Base-by-base conservation (phyloP, 2,329 filamentous ascomycete species). In the Ophiostoma angusticollis region DNA sequence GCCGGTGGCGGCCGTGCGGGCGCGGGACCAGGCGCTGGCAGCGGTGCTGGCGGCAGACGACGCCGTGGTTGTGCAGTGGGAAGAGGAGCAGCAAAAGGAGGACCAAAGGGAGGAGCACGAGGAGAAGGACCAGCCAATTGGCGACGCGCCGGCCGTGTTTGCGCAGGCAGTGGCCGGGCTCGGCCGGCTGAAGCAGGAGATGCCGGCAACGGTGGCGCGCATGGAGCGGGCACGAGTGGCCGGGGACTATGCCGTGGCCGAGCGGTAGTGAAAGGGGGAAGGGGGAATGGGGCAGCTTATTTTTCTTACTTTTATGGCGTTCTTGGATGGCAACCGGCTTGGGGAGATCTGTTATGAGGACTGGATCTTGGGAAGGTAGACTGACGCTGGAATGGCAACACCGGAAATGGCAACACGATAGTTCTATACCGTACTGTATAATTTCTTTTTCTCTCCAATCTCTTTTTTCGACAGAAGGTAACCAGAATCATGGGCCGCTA, bases 221-320 rank as follows among this genome's bases (percentile, higher is more conserved):
- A 78, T 78, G 69, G 74, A 79, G 61, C 64, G 74, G 55, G 75
- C 76, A 41, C 62, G 70, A 45, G 65, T 70, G 13, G 75, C 73
- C 17, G 71, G 68, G 13, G 64, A 71, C 47, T 77, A 77, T 53
- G 70, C 73, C 7, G 60, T 70, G 35, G 60, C 60, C n/a, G 60
- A 62, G 49, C 37, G 43, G 32, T 50, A 37, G 14, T 29, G 14
- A n/a, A n/a, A n/a, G n/a, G n/a, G n/a, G n/a, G n/a, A n/a, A n/a
- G n/a, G n/a, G n/a, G n/a, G n/a, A n/a, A n/a, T n/a, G n/a, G n/a
- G n/a, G n/a, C n/a, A n/a, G n/a, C n/a, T n/a, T n/a, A n/a, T n/a
- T n/a, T n/a, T n/a, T n/a, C n/a, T n/a, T n/a, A n/a, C n/a, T n/a
- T n/a, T n/a, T n/a, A n/a, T n/a, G n/a, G n/a, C n/a, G n/a, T n/a